Base-by-base conservation (phyloP, 2,329 filamentous ascomycete genomes). In the Phialophora verrucosa region DNA sequence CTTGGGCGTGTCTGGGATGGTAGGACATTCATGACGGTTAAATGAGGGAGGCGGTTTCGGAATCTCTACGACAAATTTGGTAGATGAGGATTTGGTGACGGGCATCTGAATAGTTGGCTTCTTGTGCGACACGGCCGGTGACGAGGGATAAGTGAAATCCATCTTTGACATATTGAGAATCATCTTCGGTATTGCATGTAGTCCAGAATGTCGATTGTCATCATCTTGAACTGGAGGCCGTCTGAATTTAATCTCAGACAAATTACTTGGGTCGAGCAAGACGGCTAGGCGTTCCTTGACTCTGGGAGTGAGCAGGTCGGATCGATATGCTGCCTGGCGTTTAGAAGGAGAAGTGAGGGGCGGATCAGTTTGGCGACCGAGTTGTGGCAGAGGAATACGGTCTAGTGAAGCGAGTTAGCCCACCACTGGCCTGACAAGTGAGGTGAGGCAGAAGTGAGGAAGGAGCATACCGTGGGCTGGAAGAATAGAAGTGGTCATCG, bases 21-120 rank as follows among this genome's bases (percentile, higher is more conserved):
- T 73, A 53, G 74, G 73, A 62, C 80, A 82, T 27, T 83, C 77
- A 42, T 78, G 74, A 54, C 76, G 76, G n/a, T 74, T 73, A 38
- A 78, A 79, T 23, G 75, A 72, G 3, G 76, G 64, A n/a, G 80
- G 74, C 35, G 81, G 77, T 20, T 79, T 75, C 20, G 83, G 83
- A 60, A 85, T 80, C 10, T 85, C 72, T 0, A 85, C 79, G n/a
- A 81, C 77, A 2, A 83, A 75, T 29, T 31, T 23, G 23, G 59
- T 25, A 32, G 51, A 38, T n/a, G 29, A n/a, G 12, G 65, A 50
- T 50, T 62, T 65, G 12, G 51, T 58, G 31, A 56, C 27, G 11
- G 55, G 27, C 59, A 62, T 62, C 38, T 66, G 63, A 7, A 62
- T 32, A 11, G 58, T 67, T 44, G 59, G 27, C 62, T 62, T 69